A percentile compares a stretch with the other conserved stretches of the same genome.
Conservation (phyloP, 2,329 filamentous ascomycete species). For the Dactylellina leptospora region DNA sequence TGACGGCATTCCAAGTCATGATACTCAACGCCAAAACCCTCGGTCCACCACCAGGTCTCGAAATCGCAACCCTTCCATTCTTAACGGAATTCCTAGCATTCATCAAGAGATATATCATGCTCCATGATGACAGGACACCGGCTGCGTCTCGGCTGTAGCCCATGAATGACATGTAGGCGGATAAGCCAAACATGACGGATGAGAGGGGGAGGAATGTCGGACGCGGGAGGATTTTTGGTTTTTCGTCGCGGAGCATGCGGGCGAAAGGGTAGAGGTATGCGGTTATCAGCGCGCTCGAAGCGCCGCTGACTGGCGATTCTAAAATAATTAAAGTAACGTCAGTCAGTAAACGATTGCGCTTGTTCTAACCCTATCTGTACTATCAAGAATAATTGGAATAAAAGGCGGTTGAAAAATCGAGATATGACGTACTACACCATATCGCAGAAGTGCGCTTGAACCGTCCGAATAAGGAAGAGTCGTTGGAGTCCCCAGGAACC, state of each 20-base stretch:
- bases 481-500: constrained; percentile 12
- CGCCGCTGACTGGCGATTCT: constrained; percentile 33
- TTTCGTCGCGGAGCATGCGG: constrained; percentile 49
- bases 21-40: constrained; percentile 24
- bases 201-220: constrained; percentile 55
- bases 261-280: constrained; percentile 46
- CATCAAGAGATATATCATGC: constrained; percentile 56
- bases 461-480: constrained; percentile 25
- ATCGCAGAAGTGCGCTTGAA: constrained; percentile 29
- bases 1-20: constrained; percentile 47
- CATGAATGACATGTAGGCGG: constrained; percentile 55
- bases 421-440: constrained; percentile 35
- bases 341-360: background rate
- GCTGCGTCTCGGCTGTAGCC: constrained; percentile 55
- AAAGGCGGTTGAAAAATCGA: background rate
- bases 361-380: background rate
- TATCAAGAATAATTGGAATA: background rate
- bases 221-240: constrained; percentile 45
- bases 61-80: constrained; percentile 29
- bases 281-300: constrained; percentile 12
- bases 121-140: constrained; percentile 55
- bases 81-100: constrained; percentile 35
- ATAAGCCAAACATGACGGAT: constrained; percentile 52
- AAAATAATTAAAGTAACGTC: background rate
- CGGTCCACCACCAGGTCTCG: constrained; percentile 32